These are phyloP conservation scores for Bruguiera sexangula DNA, from an alignment of 345 rosid genomes.

Conservation along the genomic window DNA sequence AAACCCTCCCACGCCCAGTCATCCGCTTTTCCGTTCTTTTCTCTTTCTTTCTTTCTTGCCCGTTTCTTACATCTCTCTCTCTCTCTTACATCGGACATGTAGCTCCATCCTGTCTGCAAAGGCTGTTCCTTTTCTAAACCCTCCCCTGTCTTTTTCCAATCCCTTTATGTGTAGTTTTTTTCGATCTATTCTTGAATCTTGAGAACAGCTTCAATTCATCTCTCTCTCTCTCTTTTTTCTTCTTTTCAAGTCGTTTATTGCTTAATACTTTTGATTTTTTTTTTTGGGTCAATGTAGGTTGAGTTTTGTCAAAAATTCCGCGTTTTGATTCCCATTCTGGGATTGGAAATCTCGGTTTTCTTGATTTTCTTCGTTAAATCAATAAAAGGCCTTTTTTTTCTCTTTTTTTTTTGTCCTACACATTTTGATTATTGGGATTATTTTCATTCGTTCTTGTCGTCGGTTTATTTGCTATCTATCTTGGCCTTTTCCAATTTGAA, in stretches of 20 bases:
- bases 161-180: not conserved
- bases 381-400: not conserved
- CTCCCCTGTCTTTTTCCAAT: not conserved
- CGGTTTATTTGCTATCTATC: not conserved
- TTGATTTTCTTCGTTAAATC: not conserved
- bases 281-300: constrained; percentile 34
- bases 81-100: not conserved
- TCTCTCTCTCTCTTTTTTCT: not conserved
- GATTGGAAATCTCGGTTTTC: constrained; percentile 9
- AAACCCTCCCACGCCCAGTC: not conserved
- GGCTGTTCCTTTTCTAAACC: not conserved
- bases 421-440: not conserved
- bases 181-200: not conserved
- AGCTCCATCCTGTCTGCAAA: not conserved
- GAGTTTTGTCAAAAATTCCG: constrained; percentile 12
- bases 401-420: not conserved
- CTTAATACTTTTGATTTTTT: constrained; percentile 1
- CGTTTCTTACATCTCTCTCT: not conserved
- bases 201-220: not conserved
- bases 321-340: constrained; percentile 16
- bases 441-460: not conserved
- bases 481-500: not conserved
- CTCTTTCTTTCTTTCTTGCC: not conserved
- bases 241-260: not conserved
- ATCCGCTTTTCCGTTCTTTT: not conserved